phyloP scores from a whole-genome alignment of 306 rosid genomes.

The Abrus precatorius region DNA sequence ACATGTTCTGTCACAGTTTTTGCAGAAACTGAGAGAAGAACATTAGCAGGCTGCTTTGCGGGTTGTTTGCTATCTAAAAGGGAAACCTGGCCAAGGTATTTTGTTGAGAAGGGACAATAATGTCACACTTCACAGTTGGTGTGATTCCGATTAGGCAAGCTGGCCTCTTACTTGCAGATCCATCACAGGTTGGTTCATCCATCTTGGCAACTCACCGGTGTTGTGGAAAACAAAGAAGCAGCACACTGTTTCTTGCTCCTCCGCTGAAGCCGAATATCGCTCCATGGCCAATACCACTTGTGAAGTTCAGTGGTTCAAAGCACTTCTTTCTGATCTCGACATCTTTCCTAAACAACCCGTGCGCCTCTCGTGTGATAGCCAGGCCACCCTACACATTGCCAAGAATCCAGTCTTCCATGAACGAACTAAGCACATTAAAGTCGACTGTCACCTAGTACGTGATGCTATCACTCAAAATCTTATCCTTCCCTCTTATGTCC shows the following conservation, averaged over 20 bases:
- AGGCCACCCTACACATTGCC: not conserved
- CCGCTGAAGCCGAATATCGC: not conserved
- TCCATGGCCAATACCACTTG: not conserved
- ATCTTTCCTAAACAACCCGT: not conserved
- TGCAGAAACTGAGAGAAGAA: not conserved
- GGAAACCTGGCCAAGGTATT: not conserved
- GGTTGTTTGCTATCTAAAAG: not conserved
- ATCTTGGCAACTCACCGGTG: not conserved
- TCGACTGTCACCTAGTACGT: not conserved
- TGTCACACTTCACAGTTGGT: not conserved
- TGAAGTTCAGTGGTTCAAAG: conserved; percentile 18
- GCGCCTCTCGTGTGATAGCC: not conserved
- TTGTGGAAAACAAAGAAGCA: not conserved
- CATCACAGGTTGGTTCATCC: not conserved
- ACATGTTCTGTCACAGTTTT: not conserved
- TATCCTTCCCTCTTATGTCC: too few species aligned
- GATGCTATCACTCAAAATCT: too few species aligned
- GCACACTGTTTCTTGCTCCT: not conserved
- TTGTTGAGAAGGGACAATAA: not conserved
- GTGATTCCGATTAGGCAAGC: not conserved
- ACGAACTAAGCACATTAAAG: not conserved
- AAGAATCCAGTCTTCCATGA: not conserved
- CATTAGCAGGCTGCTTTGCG: not conserved
- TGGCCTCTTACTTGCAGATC: not conserved
- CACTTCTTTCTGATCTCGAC: not conserved